These are phyloP conservation scores for Apiospora koreana DNA, from an alignment of 2,329 filamentous ascomycete species.

Conservation along the genomic window DNA sequence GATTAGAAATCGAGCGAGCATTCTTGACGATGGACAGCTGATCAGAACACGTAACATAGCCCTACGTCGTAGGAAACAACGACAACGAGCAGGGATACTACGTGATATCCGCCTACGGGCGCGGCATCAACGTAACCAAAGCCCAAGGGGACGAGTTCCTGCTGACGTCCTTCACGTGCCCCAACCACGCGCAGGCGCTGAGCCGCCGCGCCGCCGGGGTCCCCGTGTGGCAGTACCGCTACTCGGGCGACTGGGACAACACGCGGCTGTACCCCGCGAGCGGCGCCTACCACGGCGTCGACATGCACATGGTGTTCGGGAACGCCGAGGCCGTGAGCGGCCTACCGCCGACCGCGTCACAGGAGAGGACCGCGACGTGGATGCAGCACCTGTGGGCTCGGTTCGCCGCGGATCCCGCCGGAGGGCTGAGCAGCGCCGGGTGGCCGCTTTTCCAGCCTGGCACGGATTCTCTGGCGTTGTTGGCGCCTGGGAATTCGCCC, in stretches of 20 bases:
- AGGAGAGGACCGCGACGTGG: neutral
- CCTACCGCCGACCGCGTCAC: conserved; percentile 25
- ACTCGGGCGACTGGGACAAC: conserved; percentile 51
- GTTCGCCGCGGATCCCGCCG: neutral
- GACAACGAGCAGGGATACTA: conserved; percentile 50
- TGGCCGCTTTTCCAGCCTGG: neutral
- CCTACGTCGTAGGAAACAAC: conserved; percentile 44
- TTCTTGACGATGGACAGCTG: neutral
- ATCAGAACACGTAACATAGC: conserved; percentile 39
- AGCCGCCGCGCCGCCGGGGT: conserved; percentile 36
- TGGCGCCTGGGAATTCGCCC: neutral
- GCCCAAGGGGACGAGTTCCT: conserved; percentile 40
- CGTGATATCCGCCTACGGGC: conserved; percentile 42
- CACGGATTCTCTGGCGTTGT: neutral
- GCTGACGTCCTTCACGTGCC: conserved; percentile 47
- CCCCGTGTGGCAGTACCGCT: conserved; percentile 46
- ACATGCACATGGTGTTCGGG: conserved; percentile 50
- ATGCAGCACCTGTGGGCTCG: neutral
- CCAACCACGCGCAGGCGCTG: conserved; percentile 39
- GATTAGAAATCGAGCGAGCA: no score
- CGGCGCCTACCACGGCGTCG: conserved; percentile 50
- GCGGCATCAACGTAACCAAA: conserved; percentile 39
- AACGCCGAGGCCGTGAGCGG: conserved; percentile 40
- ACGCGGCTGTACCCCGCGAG: conserved; percentile 45
- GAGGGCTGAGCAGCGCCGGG: neutral